Evolutionary conservation across 2,329 filamentous ascomycete genomes (phyloP), one percentile per base, ranked within the genome.

Genomic region (Arthroderma sp.): DNA sequence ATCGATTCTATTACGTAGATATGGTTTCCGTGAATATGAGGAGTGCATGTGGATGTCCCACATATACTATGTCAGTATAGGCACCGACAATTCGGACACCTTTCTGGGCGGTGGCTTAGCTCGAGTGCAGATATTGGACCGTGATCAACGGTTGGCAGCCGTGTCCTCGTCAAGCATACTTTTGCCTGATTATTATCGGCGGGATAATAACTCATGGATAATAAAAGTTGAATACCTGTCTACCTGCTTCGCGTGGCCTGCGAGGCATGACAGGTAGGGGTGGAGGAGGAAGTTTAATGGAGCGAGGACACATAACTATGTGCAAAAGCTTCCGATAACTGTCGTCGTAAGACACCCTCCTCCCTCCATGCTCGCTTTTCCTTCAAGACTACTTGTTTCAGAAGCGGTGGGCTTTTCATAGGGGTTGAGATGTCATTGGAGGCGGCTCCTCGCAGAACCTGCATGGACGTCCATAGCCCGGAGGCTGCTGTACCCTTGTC

Each of bases 401-500:
- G 37, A 41, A 15, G 15, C 28, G 37, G 31, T 54, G n/a, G 33
- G 3, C 52, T 38, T 38, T 38, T 17, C 33, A 21, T 23, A 38
- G 19, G 33, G 17, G 9, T 38, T 23, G 35, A 15, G 52, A 54
- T 54, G n/a, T 54, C 31, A 54, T 54, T 54, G 52, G 52, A 54
- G 52, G 52, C 28, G 52, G 37, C 28, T 54, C 52, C 33, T 23
- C 13, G 35, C 33, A 54, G 13, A 23, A 11, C 19, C 13, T 38
- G 52, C 33, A 54, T 38, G 35, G 33, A 54, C 33, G 23, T 21
- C 37, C 35, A 25, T 38, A 31, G 15, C 11, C 52, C 13, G 6
- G 35, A 38, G 33, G n/a, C 39, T 41, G 37, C 17, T 41, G 37
- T 54, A 38, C 37, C 33, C 52, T 23, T 38, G 52, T 38, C 52